Evolutionary conservation across 495 filamentous ascomycete species (phyloP).

Genomic region (Xylaria sp.): DNA sequence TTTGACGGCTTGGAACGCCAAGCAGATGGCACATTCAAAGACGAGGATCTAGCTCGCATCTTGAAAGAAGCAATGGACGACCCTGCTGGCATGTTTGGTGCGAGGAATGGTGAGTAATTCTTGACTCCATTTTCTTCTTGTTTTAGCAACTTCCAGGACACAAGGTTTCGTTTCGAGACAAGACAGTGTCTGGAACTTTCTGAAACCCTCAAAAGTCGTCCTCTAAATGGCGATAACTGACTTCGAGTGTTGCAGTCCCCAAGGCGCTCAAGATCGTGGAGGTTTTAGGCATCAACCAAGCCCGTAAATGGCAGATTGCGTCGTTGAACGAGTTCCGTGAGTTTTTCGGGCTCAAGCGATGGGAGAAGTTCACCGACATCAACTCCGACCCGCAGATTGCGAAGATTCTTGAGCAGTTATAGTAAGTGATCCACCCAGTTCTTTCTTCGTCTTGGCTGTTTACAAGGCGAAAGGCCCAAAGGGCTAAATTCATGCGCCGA

Average conservation of each 20-base stretch:
- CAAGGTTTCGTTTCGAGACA: too few species aligned
- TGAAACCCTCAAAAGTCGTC: too few species aligned
- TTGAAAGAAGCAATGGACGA: conserved; percentile 67
- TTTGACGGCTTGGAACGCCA: conserved; percentile 67
- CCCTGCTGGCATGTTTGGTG: conserved; percentile 63
- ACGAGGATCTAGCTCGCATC: conserved; percentile 68
- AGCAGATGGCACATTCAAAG: conserved; percentile 60
- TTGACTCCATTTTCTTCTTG: too few species aligned
- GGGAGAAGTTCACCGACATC: conserved; percentile 79
- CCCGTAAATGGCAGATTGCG: conserved; percentile 76
- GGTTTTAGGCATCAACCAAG: conserved; percentile 79
- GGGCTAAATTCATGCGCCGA: background rate
- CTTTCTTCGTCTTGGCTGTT: background rate
- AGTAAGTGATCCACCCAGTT: conserved; percentile 57
- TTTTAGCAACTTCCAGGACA: too few species aligned
- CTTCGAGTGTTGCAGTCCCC: conserved; percentile 51
- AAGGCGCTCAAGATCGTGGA: conserved; percentile 73
- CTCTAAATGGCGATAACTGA: too few species aligned
- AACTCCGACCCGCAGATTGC: conserved; percentile 79
- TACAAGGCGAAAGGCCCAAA: background rate
- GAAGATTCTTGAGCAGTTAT: conserved; percentile 73
- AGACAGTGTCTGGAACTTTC: too few species aligned
- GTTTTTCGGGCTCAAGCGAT: conserved; percentile 71
- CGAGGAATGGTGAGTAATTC: conserved; percentile 54
- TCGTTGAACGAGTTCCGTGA: conserved; percentile 83